Percentiles rank a stretch among this genome's conserved stretches.
phyloP scores from a whole-genome alignment of 163 green algal genomes.

The Coccomyxa subellipsoidea region DNA sequence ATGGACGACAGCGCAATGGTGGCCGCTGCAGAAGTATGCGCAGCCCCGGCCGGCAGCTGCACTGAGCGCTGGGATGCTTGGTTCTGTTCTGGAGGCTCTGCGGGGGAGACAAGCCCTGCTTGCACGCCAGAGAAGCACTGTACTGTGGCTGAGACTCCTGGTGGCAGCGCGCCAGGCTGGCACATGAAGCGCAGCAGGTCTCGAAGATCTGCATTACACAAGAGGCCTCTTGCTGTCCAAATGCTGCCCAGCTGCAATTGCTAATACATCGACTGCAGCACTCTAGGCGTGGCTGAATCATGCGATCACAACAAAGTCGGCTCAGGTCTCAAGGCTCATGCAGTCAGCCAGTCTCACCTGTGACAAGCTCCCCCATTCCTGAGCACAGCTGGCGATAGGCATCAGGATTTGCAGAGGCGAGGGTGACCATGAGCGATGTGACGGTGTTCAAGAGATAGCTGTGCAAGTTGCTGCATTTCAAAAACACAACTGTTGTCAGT shows the following conservation, averaged over 20 bases:
- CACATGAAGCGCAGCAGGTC: conserved; percentile 14
- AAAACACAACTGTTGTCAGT: neutral
- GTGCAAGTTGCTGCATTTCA: neutral
- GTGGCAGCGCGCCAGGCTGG: conserved; percentile 1
- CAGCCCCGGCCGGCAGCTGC: neutral
- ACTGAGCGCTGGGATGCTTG: neutral
- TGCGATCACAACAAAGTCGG: too few relatives aligned
- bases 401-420: neutral
- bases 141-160: conserved; percentile 17
- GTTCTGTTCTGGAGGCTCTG: neutral
- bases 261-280: neutral
- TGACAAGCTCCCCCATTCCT: neutral
- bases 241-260: too few relatives aligned
- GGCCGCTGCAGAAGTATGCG: neutral
- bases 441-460: neutral
- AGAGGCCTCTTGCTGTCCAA: too few relatives aligned
- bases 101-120: neutral
- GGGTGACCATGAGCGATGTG: neutral
- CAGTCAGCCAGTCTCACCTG: neutral
- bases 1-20: neutral
- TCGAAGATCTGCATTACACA: neutral
- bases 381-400: neutral
- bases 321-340: neutral
- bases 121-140: conserved; percentile 22
- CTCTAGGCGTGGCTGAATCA: neutral